Conservation (phyloP, 2,329 filamentous ascomycete species). For the Hymenoscyphus linearis region DNA sequence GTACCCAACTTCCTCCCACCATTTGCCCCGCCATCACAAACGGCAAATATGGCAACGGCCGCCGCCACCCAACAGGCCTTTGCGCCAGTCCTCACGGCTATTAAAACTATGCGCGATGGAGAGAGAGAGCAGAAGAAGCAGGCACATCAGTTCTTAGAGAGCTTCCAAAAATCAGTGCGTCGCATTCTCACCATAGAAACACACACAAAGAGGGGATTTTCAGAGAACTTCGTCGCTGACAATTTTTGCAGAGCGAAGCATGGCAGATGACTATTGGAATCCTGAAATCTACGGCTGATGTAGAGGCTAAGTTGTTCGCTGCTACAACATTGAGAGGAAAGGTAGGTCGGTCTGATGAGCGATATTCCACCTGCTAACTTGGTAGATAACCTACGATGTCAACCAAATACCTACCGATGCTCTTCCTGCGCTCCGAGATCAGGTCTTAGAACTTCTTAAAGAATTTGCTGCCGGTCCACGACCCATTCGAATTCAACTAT, state of each 20-base stretch:
- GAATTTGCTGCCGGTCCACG: slow-evolving; percentile 77
- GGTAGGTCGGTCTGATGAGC: slow-evolving; percentile 47
- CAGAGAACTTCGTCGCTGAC: slow-evolving; percentile 17
- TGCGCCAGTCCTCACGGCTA: slow-evolving; percentile 78
- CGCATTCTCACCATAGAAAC: neutral
- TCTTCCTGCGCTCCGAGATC: slow-evolving; percentile 72
- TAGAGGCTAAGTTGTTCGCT: slow-evolving; percentile 88
- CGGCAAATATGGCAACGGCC: slow-evolving; percentile 41
- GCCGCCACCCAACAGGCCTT: slow-evolving; percentile 65
- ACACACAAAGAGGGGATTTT: neutral
- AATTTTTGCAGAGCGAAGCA: slow-evolving; percentile 63
- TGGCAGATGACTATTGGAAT: slow-evolving; percentile 87
- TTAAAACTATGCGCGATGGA: slow-evolving; percentile 86
- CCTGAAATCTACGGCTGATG: slow-evolving; percentile 72
- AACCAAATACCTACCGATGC: slow-evolving; percentile 77
- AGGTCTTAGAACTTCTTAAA: slow-evolving; percentile 75
- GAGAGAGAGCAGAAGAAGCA: slow-evolving; percentile 80
- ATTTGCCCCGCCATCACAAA: slow-evolving; percentile 28
- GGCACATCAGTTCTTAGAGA: slow-evolving; percentile 85
- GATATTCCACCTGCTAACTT: slow-evolving; percentile 18
- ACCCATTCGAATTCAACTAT: slow-evolving; percentile 83
- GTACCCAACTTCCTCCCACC: slow-evolving; percentile 2
- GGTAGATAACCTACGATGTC: slow-evolving; percentile 91
- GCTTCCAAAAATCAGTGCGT: slow-evolving; percentile 92
- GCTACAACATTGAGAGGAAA: slow-evolving; percentile 97